Conservation (phyloP, 1,284 basidiomycete genomes). For the Pterulicium gracile region DNA sequence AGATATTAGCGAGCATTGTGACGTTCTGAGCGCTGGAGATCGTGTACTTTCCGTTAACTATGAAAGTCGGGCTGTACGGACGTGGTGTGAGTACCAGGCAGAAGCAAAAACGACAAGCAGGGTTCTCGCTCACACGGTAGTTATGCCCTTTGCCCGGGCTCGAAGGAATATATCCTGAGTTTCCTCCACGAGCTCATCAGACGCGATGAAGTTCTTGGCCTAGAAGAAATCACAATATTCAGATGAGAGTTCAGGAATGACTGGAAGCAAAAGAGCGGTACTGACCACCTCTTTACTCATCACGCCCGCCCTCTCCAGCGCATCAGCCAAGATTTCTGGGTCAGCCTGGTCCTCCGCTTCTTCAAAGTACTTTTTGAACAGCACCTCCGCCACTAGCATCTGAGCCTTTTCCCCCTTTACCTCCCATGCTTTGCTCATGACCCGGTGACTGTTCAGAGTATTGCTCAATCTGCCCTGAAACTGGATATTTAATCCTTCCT, state of each 20-base stretch:
- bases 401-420: neutral
- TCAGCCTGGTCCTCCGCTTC: constrained; percentile 1
- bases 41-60: neutral
- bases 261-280: neutral
- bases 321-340: constrained; percentile 1
- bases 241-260: too few relatives aligned
- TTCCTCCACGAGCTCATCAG: neutral
- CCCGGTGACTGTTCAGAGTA: neutral
- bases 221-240: too few relatives aligned
- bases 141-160: neutral
- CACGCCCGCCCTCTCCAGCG: neutral
- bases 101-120: neutral
- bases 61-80: neutral
- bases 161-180: neutral
- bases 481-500: neutral
- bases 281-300: neutral
- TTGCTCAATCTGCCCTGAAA: neutral
- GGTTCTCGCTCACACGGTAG: neutral
- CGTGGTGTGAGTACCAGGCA: neutral
- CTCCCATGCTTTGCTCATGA: neutral
- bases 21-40: constrained; percentile 1
- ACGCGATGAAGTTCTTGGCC: neutral
- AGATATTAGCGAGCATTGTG: neutral
- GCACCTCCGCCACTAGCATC: neutral
- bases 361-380: constrained; percentile 1